These are phyloP conservation scores for Salix purpurea DNA, from an alignment of 345 rosid species.

Conservation along the genomic window DNA sequence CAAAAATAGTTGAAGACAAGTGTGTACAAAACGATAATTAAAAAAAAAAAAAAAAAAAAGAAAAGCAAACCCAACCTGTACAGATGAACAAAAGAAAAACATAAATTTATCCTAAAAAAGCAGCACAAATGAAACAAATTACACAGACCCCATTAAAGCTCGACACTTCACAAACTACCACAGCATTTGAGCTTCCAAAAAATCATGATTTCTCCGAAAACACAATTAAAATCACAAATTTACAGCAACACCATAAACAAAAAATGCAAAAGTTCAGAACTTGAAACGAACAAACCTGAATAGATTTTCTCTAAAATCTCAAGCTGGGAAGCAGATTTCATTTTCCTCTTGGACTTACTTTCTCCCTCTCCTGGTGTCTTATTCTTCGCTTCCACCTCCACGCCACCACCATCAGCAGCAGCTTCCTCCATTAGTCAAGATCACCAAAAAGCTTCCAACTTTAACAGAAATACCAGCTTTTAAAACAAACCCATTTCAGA, in stretches of 20 bases:
- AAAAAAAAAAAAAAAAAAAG: neutral
- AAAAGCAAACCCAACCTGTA: neutral
- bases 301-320: slow-evolving; percentile 75
- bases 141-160: neutral
- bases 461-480: neutral
- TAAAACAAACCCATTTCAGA: neutral
- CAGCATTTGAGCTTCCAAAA: neutral
- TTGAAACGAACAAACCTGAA: slow-evolving; percentile 40
- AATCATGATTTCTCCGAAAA: neutral
- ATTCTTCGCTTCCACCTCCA: slow-evolving; percentile 56
- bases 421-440: slow-evolving; percentile 40
- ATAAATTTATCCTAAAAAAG: neutral
- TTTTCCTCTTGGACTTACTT: slow-evolving; percentile 68
- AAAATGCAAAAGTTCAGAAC: neutral
- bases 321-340: slow-evolving; percentile 94
- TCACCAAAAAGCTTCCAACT: neutral
- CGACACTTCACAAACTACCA: neutral
- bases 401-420: slow-evolving; percentile 1
- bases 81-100: neutral
- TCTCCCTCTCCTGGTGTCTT: slow-evolving; percentile 55
- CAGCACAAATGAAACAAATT: neutral
- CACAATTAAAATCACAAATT: neutral
- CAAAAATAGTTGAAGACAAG: neutral
- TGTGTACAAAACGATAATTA: neutral
- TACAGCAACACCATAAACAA: neutral